These are phyloP conservation scores for Heliamphora exappendiculata DNA, from an alignment of 148 eudicot species.

Conservation along the genomic window DNA sequence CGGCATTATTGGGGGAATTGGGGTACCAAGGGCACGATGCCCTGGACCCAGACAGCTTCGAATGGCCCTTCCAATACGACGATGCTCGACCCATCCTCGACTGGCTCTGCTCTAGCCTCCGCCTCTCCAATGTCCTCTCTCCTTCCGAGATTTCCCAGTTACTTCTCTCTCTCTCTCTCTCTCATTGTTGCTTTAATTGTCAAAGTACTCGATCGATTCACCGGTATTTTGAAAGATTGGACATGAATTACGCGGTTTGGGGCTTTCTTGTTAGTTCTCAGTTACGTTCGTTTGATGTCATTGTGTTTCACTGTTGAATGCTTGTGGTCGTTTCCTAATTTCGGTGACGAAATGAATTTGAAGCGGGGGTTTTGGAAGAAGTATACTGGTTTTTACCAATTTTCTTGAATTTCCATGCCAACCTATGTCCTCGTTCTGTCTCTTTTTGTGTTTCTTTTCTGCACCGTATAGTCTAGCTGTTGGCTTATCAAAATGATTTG, in stretches of 20 bases:
- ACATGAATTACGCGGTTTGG: no score
- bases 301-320: neutral
- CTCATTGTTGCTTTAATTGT: no score
- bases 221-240: no score
- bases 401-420: neutral
- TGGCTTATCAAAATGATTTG: neutral
- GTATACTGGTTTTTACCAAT: neutral
- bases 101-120: constrained; percentile 90
- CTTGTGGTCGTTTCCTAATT: no score
- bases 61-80: constrained; percentile 98
- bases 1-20: constrained; percentile 60
- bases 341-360: neutral
- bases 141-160: constrained; percentile 76
- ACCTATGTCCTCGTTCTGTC: neutral
- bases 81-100: constrained; percentile 85
- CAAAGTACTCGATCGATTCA: no score
- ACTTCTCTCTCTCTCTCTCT: constrained; percentile 19
- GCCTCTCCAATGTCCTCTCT: constrained; percentile 90
- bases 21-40: constrained; percentile 60
- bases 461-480: neutral
- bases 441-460: neutral
- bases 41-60: constrained; percentile 89
- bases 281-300: neutral
- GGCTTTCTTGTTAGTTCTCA: no score
- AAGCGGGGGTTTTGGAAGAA: neutral